Conservation (phyloP, 2,329 filamentous ascomycete species). For the Chrysosporium queenslandicum region DNA sequence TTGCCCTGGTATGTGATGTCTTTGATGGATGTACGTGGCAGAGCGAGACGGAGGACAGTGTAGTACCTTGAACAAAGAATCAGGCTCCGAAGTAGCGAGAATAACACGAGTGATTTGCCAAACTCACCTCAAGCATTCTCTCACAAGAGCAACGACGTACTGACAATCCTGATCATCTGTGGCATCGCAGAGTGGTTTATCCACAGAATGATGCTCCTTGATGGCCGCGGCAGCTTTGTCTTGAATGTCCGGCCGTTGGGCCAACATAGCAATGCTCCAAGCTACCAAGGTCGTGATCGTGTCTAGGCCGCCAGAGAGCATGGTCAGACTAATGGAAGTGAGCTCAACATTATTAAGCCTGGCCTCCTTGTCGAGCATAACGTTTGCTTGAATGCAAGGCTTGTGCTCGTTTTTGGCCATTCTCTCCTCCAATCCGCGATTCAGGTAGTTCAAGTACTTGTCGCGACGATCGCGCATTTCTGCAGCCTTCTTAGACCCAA, state of each 20-base stretch:
- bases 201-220: slow-evolving; percentile 42
- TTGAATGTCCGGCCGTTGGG: slow-evolving; percentile 53
- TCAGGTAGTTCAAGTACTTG: slow-evolving; percentile 49
- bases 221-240: slow-evolving; percentile 51
- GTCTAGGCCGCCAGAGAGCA: slow-evolving; percentile 58
- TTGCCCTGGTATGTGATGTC: slow-evolving; percentile 50
- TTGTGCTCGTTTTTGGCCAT: slow-evolving; percentile 52
- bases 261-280: slow-evolving; percentile 54
- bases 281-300: slow-evolving; percentile 57
- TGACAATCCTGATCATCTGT: slow-evolving; percentile 54
- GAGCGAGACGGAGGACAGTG: slow-evolving; percentile 52
- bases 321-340: slow-evolving; percentile 56
- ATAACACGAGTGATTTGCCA: neutral
- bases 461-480: slow-evolving; percentile 53
- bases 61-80: slow-evolving; percentile 41
- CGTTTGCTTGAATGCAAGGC: slow-evolving; percentile 58
- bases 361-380: slow-evolving; percentile 54
- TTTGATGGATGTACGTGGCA: slow-evolving; percentile 52
- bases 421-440: slow-evolving; percentile 49
- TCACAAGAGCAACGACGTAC: slow-evolving; percentile 54
- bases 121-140: slow-evolving; percentile 47
- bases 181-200: slow-evolving; percentile 50
- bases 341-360: slow-evolving; percentile 54
- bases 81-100: neutral
- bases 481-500: slow-evolving; percentile 48